phyloP scores from a whole-genome alignment of 441 rosid genomes.

The Jatropha multifida region DNA sequence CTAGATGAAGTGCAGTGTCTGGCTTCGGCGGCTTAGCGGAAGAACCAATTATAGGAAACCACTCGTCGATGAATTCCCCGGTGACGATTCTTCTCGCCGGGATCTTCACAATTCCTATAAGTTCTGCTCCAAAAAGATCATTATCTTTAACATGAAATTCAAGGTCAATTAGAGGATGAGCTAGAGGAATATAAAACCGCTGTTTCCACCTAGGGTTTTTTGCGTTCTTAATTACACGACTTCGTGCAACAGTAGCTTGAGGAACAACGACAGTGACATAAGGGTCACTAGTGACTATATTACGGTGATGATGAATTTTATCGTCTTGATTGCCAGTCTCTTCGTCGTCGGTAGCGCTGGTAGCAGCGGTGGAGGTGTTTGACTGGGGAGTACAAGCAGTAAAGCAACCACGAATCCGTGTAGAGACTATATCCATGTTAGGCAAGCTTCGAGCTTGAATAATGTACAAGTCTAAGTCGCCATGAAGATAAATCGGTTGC shows the following conservation, averaged over 20 bases:
- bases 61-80: constrained; percentile 41
- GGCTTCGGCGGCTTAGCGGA: constrained; percentile 58
- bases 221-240: constrained; percentile 63
- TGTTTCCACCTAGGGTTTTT: constrained; percentile 72
- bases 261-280: constrained; percentile 84
- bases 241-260: constrained; percentile 78
- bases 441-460: constrained; percentile 66
- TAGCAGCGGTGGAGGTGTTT: not conserved
- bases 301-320: constrained; percentile 34
- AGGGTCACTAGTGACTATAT: constrained; percentile 71
- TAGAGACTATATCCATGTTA: constrained; percentile 72
- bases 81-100: constrained; percentile 44
- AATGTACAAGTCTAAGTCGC: constrained; percentile 73
- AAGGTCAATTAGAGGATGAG: constrained; percentile 59
- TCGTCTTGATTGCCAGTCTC: constrained; percentile 17
- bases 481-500: constrained; percentile 50
- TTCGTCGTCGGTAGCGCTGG: constrained; percentile 1
- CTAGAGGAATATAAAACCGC: constrained; percentile 57
- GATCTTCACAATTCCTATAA: constrained; percentile 60
- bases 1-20: constrained; percentile 49
- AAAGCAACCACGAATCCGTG: constrained; percentile 47
- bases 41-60: constrained; percentile 53
- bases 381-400: constrained; percentile 36
- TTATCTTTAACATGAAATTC: constrained; percentile 85
- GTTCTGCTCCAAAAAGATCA: constrained; percentile 71